Percentiles rank a stretch among this genome's conserved stretches.
Evolutionary conservation across 169 alveolate genomes (phyloP).

Genomic region (Hepatocystis sp.): DNA sequence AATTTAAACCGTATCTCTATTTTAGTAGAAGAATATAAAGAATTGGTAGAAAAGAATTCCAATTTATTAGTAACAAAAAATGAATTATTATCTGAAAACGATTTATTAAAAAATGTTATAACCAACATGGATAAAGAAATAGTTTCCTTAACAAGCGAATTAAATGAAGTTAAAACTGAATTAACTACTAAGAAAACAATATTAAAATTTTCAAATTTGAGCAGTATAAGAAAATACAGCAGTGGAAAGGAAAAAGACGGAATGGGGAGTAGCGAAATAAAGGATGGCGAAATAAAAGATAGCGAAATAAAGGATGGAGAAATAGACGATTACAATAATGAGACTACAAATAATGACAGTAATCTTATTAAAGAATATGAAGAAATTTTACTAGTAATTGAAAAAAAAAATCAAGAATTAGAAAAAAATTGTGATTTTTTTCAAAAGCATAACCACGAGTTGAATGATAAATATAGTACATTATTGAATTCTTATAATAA

Average conservation of each 20-base stretch:
- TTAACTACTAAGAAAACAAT: neutral
- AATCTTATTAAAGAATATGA: slow-evolving; percentile 37
- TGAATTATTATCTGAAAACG: slow-evolving; percentile 26
- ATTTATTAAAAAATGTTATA: slow-evolving; percentile 42
- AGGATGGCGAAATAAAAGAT: no score
- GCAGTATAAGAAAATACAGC: neutral
- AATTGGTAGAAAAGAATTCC: slow-evolving; percentile 25
- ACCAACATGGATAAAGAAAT: slow-evolving; percentile 54
- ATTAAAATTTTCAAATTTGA: neutral
- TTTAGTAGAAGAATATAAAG: slow-evolving; percentile 43
- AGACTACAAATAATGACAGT: neutral
- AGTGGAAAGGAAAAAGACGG: neutral
- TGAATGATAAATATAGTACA: slow-evolving; percentile 25
- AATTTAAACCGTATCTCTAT: slow-evolving; percentile 23
- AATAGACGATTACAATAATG: neutral
- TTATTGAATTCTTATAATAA: slow-evolving; percentile 26
- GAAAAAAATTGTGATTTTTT: slow-evolving; percentile 47
- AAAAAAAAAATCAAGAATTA: slow-evolving; percentile 39
- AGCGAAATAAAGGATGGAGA: neutral
- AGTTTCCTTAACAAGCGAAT: slow-evolving; percentile 1
- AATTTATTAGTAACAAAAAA: slow-evolving; percentile 13
- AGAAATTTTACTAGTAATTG: slow-evolving; percentile 32
- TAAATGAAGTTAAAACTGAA: slow-evolving; percentile 14
- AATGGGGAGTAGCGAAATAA: no score
- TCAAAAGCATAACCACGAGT: slow-evolving; percentile 20